Percentiles rank a stretch among this genome's conserved stretches.
These are phyloP conservation scores for Flaveria ramosissima DNA, from an alignment of 129 eudicot species.

Conservation along the genomic window DNA sequence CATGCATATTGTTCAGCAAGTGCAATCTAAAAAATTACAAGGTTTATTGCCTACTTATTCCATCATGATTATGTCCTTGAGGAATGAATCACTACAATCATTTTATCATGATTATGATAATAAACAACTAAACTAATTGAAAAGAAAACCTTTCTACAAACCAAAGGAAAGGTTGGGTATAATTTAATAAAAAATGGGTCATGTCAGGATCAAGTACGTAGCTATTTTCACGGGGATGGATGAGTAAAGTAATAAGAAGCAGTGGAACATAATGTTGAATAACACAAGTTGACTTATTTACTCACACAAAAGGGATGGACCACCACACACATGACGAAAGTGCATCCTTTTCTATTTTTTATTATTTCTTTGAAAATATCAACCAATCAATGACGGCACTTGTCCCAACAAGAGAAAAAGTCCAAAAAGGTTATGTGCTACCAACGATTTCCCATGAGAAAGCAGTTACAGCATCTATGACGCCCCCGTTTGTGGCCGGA, in stretches of 20 bases:
- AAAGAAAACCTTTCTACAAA: neutral
- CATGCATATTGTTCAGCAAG: neutral
- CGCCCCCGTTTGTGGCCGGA: no score
- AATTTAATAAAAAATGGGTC: neutral
- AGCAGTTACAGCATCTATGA: neutral
- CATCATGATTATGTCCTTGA: neutral
- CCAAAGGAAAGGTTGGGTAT: neutral
- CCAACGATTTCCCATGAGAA: conserved; percentile 25
- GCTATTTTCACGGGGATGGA: conserved; percentile 20
- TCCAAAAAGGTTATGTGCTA: conserved; percentile 8
- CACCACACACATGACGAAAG: conserved; percentile 34
- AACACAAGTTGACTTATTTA: conserved; percentile 52
- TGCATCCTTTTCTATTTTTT: conserved; percentile 24
- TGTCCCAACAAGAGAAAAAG: conserved; percentile 7
- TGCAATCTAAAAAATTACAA: conserved; percentile 3
- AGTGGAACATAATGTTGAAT: conserved; percentile 31
- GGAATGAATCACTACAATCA: neutral
- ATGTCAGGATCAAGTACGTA: conserved; percentile 20
- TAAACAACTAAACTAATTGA: neutral
- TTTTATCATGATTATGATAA: neutral
- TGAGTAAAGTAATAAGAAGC: conserved; percentile 18
- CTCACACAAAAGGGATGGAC: conserved; percentile 29
- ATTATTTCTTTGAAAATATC: conserved; percentile 7
- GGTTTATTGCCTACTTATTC: neutral
- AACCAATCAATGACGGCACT: conserved; percentile 28